Evolutionary conservation across 1,284 basidiomycete genomes (phyloP), one percentile per base, ranked within the genome.

Genomic region (Rhodofomes roseus): DNA sequence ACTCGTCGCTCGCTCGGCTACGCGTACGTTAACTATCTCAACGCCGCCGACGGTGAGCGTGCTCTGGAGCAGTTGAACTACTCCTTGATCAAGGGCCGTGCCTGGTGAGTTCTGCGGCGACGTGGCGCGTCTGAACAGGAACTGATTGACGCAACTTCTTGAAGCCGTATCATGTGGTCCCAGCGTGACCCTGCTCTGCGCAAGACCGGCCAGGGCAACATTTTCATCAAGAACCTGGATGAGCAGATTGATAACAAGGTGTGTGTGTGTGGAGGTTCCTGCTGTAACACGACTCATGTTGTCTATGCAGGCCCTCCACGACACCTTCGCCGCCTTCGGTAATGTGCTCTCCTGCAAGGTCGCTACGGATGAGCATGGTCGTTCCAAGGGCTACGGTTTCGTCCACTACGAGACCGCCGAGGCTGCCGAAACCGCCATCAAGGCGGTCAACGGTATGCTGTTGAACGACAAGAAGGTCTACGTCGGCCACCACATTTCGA

Each of bases 151-250:
- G 4, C 29, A 20, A 6, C 16, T 3, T 29, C 7, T 44, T 14
- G 62, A 67, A 93, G 90, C 84, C 95, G 97, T 72, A 99, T 99
- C 83, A 99, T 99, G 97, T 98, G 97, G 96, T 98, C 96, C 72
- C 96, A 99, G 86, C 94, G 97, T 76, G 97, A 99, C 82, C 97
- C 97, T 63, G 93, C 95, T 69, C 87, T 99, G 72, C 95, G 97
- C 79, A 98, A 99, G 87, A 98, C 96, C 66, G 96, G 96, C 66
- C 95, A 98, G 81, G 97, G 97, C 77, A 99, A 99, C 79, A 96
- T 99, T 74, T 99, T 99, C 81, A 99, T 99, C 83, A 99, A 99
- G 84, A 99, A 99, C 81, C 81, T 99, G 68, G 97, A 99, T 75
- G 94, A 97, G 77, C 84, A 85, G 64, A 99, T 99, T 70, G 97